phyloP scores from a whole-genome alignment of 2,329 filamentous ascomycete species.

The Scopulariopsis brevicaulis region DNA sequence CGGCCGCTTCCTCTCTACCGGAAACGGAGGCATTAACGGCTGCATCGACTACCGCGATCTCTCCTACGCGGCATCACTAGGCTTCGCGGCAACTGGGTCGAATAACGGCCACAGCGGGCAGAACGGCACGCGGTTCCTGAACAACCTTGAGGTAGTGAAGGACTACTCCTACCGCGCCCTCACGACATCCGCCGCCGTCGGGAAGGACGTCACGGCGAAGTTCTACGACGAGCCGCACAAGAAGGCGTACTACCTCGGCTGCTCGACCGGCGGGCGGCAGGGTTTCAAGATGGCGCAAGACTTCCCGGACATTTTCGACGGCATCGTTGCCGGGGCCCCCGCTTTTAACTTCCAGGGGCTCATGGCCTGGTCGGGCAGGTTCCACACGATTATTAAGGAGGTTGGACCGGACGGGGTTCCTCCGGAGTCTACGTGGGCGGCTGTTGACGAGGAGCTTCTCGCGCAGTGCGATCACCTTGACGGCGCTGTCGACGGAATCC shows the following conservation, averaged over 20 bases:
- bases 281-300: slow-evolving; percentile 40
- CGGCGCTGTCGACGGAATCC: slow-evolving; percentile 32
- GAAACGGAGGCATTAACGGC: neutral
- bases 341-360: slow-evolving; percentile 13
- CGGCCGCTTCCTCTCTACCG: neutral
- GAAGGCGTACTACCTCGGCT: slow-evolving; percentile 45
- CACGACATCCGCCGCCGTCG: slow-evolving; percentile 35
- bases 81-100: slow-evolving; percentile 12
- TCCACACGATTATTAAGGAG: slow-evolving; percentile 19
- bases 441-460: slow-evolving; percentile 19
- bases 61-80: neutral
- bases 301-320: slow-evolving; percentile 46
- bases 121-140: slow-evolving; percentile 8
- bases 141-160: slow-evolving; percentile 13
- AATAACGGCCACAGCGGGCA: slow-evolving; percentile 11
- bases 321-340: slow-evolving; percentile 36
- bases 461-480: slow-evolving; percentile 32
- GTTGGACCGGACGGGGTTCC: slow-evolving; percentile 26
- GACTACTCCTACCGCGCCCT: slow-evolving; percentile 21
- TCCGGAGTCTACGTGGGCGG: slow-evolving; percentile 18
- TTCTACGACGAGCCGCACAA: slow-evolving; percentile 32
- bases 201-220: slow-evolving; percentile 31
- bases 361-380: neutral
- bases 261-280: slow-evolving; percentile 48
- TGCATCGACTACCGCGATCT: neutral